Evolutionary conservation across 1,284 basidiomycete species (phyloP), one percentile per base, ranked within the genome.

Genomic region (Cryptococcus jaspeensis): DNA sequence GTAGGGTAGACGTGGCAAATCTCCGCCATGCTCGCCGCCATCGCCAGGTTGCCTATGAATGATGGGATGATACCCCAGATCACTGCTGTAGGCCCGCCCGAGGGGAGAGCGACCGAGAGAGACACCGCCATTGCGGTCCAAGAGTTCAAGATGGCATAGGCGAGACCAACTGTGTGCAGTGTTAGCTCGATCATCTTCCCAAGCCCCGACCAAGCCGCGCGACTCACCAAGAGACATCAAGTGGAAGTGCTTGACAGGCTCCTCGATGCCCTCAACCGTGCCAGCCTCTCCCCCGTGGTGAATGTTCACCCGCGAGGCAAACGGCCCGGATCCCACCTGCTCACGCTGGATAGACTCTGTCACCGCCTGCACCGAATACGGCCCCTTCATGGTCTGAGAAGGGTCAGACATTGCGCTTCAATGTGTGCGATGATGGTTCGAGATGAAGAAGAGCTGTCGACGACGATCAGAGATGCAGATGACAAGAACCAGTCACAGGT

Each of bases 41-140:
- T 72, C 22, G 65, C 55, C 48, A 78, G 60, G 38, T 73, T 72
- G 4, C 77, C 73, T 23, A 71, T 52, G 43, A 70, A 67, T 3
- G 72, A 68, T 3, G 69, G 67, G 28, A 77, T 49, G 52, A 78
- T 68, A 32, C 77, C 77, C 73, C 73, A 78, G 42, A 78, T 65
- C 11, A 76, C 69, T 3, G 74, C 74, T 5, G 66, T 64, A 6
- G 76, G 74, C 2, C 76, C 76, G 5, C 76, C 76, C 2, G 70
- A 73, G 22, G 71, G 60, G 22, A 78, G 62, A 11, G 63, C 62
- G 44, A 69, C 55, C 8, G 62, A 62, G 3, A 67, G 48, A 1
- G 64, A 65, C 3, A 63, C 58, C 3, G 63, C 63, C 67, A 69
- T 69, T 4, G 67, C 67, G 3, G 63, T 65, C 63, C 63, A 66